Conservation (phyloP, 345 rosid species). For the Camelina sativa region DNA sequence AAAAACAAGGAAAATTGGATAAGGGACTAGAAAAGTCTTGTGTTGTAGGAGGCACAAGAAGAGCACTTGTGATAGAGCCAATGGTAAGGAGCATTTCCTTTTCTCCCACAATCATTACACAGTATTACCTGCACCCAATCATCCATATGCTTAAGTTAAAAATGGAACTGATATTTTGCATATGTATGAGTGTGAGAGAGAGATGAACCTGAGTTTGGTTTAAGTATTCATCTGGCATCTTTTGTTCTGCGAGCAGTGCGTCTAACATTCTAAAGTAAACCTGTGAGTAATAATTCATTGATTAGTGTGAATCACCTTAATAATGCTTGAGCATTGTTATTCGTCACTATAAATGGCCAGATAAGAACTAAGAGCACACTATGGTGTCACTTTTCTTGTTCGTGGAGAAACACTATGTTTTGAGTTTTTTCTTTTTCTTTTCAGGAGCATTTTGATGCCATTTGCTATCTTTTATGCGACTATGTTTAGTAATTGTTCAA, state of each 20-base stretch:
- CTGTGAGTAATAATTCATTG: constrained; percentile 44
- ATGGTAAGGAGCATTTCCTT: constrained; percentile 63
- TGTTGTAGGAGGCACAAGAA: constrained; percentile 67
- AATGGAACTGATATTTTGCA: neutral
- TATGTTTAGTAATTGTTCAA: neutral
- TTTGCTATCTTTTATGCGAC: neutral
- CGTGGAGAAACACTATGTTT: neutral
- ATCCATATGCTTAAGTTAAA: constrained; percentile 4
- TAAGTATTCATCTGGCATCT: constrained; percentile 66
- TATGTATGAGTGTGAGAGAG: neutral
- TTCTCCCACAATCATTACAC: constrained; percentile 73
- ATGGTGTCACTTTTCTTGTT: neutral
- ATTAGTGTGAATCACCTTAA: constrained; percentile 7
- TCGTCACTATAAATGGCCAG: neutral
- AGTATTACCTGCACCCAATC: constrained; percentile 52
- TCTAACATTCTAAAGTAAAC: constrained; percentile 85
- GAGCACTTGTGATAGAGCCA: constrained; percentile 75
- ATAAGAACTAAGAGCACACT: constrained; percentile 2
- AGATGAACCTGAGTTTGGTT: constrained; percentile 68
- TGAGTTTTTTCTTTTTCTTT: neutral
- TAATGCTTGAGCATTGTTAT: neutral
- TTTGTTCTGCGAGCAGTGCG: constrained; percentile 70
- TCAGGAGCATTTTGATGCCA: neutral
- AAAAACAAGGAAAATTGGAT: constrained; percentile 26
- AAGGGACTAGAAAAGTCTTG: constrained; percentile 53